Percentiles rank a stretch among this genome's conserved stretches.
Conservation (phyloP, 106 monocot species). For the Acorus calamus region DNA sequence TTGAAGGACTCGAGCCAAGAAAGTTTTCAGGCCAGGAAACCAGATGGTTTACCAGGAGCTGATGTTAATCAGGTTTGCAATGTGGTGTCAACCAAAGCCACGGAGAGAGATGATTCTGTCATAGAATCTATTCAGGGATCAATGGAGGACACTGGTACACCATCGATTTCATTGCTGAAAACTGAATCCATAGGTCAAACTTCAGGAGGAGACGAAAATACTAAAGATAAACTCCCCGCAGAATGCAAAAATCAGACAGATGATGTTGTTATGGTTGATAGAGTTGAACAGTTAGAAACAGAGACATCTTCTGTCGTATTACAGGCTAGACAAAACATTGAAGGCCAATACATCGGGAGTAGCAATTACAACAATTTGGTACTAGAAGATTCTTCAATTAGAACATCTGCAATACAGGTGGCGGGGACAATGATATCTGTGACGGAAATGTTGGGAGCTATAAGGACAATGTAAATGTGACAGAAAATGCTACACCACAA, state of each 20-base stretch:
- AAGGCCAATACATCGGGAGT: conserved; percentile 6
- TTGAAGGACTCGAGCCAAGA: conserved; percentile 10
- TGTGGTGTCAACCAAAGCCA: conserved; percentile 21
- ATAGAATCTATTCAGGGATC: background rate
- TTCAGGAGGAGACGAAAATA: no score
- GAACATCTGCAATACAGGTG: background rate
- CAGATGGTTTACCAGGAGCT: conserved; percentile 49
- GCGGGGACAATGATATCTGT: no score
- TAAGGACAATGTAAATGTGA: no score
- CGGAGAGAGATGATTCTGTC: background rate
- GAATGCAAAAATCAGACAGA: conserved; percentile 1
- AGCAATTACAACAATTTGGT: background rate
- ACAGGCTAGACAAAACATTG: conserved; percentile 19
- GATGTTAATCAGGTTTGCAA: conserved; percentile 28
- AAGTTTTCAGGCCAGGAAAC: conserved; percentile 23
- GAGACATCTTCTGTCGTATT: conserved; percentile 3
- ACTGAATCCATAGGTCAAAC: no score
- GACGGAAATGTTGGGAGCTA: no score
- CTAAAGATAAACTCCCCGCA: conserved; percentile 1
- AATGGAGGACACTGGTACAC: no score
- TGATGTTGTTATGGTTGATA: background rate
- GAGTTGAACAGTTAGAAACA: conserved; percentile 9
- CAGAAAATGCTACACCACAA: no score
- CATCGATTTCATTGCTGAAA: no score
- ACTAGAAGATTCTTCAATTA: conserved; percentile 7